A percentile compares a stretch with the other conserved stretches of the same genome.
Evolutionary conservation across 345 rosid species (phyloP).

Genomic region (Brassica cretica): DNA sequence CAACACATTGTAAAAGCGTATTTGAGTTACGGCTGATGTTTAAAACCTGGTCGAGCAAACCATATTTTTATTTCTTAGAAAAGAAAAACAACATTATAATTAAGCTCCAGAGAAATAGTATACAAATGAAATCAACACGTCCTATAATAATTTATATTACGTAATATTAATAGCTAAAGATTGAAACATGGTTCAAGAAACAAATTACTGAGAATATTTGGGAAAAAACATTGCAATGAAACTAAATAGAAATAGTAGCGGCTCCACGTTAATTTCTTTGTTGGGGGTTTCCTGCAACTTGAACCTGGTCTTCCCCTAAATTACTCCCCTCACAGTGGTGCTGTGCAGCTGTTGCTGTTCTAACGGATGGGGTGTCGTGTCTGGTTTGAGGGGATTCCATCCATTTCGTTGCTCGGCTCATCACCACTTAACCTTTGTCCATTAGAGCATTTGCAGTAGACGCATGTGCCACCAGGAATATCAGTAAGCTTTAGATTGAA

Average conservation of each 20-base stretch:
- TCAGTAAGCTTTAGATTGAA: too few relatives aligned
- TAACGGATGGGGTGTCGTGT: background rate
- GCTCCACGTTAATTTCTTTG: too few relatives aligned
- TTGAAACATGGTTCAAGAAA: background rate
- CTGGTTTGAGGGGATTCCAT: background rate
- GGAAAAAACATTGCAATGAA: background rate
- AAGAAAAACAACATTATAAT: background rate
- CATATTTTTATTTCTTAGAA: background rate
- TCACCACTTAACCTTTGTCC: background rate
- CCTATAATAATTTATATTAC: background rate
- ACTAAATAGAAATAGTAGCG: background rate
- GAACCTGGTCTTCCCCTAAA: background rate
- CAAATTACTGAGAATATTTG: background rate
- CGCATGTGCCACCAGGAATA: background rate
- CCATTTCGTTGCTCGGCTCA: background rate
- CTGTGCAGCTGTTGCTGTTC: background rate
- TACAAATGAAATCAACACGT: background rate
- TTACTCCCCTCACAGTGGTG: background rate
- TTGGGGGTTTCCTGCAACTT: too few relatives aligned
- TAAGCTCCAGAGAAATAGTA: background rate
- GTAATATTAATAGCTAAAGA: background rate
- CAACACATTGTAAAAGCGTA: background rate
- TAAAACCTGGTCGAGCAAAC: background rate
- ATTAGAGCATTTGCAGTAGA: background rate
- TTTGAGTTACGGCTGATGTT: too few relatives aligned